Evolutionary conservation across 2,329 filamentous ascomycete genomes (phyloP), one percentile per base, ranked within the genome.

Genomic region (Aspergillus aculeatus): DNA sequence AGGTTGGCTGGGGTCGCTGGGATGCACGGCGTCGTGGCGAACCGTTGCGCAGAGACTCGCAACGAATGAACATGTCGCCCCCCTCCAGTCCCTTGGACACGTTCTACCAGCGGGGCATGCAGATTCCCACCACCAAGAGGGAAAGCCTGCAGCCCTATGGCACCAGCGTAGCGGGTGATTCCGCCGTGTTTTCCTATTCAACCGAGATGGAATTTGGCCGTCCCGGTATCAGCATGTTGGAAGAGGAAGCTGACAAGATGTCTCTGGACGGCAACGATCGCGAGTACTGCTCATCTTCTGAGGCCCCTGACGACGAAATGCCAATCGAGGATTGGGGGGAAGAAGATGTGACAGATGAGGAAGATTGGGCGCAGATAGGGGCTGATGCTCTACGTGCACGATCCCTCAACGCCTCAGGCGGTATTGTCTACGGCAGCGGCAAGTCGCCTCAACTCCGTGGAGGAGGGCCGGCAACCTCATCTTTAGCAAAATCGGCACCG

Each of bases 1-100:
- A 98, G 82, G 92, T 97, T 60, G 94, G 94, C 71, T 98, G 94
- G 94, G 95, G 95, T 61, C 87, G 92, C 66, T 99, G 94, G 94
- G 90, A 96, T 76, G 95, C 93, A 62, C 87, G 87, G 72, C 83
- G 86, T 73, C 86, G 86, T 68, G 90, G 88, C 57, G 85, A 90
- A 62, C 79, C 83, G 48, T 62, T 70, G 57, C 68, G 68, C 14
- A 44, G 38, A 32, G 67, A 72, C 61, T 62, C 67, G 32, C 68
- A 72, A 59, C 60, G 66, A 49, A 52, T 69, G 64, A 64, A 70
- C 56, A 62, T 75, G 47, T 83, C 82, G 57, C 81, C 83, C 32
- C 81, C 82, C 7, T 80, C 81, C 23, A 86, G 84, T 63, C 71
- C 82, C 44, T 75, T 77, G 11, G 78, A 73, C 48, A 79, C 76